Evolutionary conservation across 2,329 filamentous ascomycete species (phyloP).

Genomic region (Xylaria arbuscula): DNA sequence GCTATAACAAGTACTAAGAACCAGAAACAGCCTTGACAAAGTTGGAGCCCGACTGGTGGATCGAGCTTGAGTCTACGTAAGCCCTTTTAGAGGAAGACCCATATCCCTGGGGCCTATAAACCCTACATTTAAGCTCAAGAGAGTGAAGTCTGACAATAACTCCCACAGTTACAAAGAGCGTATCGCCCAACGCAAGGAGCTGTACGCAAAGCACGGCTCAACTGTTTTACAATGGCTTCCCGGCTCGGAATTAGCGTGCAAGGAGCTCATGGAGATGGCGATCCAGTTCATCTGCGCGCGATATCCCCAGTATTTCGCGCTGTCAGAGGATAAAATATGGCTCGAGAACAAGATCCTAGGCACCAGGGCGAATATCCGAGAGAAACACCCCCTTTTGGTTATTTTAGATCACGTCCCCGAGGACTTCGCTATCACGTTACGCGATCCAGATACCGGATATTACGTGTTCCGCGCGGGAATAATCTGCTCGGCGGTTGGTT

Average conservation of each 20-base stretch:
- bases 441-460: slow-evolving; percentile 75
- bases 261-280: slow-evolving; percentile 88
- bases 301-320: slow-evolving; percentile 79
- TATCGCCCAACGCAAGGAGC: slow-evolving; percentile 73
- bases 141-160: not conserved
- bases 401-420: slow-evolving; percentile 84
- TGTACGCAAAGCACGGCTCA: slow-evolving; percentile 72
- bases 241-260: slow-evolving; percentile 81
- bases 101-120: not conserved
- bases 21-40: slow-evolving; percentile 73
- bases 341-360: slow-evolving; percentile 77
- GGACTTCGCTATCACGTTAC: slow-evolving; percentile 82
- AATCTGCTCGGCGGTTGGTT: slow-evolving; percentile 83
- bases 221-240: slow-evolving; percentile 75
- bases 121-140: not conserved
- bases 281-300: slow-evolving; percentile 82
- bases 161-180: slow-evolving; percentile 66
- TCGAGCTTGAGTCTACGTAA: slow-evolving; percentile 76
- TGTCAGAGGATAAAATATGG: slow-evolving; percentile 64
- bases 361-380: slow-evolving; percentile 69
- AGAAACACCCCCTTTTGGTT: slow-evolving; percentile 73
- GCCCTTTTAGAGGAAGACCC: not conserved
- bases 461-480: slow-evolving; percentile 81
- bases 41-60: slow-evolving; percentile 85
- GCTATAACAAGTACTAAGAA: slow-evolving; percentile 8